phyloP scores from a whole-genome alignment of 1,139 yeast genomes.

The Insectozyma bohioensis region DNA sequence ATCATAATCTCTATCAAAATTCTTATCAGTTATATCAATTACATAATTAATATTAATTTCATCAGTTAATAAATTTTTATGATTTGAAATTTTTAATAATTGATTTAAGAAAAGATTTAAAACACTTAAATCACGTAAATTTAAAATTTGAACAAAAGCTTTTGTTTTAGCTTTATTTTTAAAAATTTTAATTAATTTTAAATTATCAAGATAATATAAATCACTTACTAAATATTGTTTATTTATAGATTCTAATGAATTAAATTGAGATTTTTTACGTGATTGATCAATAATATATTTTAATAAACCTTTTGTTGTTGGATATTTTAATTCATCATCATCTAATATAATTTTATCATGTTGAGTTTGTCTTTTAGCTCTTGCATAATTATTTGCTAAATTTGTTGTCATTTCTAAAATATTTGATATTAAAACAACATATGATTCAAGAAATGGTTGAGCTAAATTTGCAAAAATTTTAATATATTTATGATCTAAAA shows the following conservation, averaged over 20 bases:
- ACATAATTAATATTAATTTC: slow-evolving; percentile 31
- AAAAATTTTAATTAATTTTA: slow-evolving; percentile 36
- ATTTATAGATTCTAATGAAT: slow-evolving; percentile 36
- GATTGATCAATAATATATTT: slow-evolving; percentile 27
- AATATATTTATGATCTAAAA: slow-evolving; percentile 26
- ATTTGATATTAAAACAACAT: slow-evolving; percentile 33
- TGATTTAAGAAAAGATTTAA: slow-evolving; percentile 28
- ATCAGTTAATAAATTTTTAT: slow-evolving; percentile 14
- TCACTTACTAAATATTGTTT: slow-evolving; percentile 46
- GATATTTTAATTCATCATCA: slow-evolving; percentile 21
- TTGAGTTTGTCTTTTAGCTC: slow-evolving; percentile 11
- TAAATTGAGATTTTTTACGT: slow-evolving; percentile 16
- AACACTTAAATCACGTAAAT: slow-evolving; percentile 30
- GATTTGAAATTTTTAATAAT: slow-evolving; percentile 17
- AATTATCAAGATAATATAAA: slow-evolving; percentile 39
- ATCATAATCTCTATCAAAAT: slow-evolving; percentile 21
- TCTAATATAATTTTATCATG: slow-evolving; percentile 13
- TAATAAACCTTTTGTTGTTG: slow-evolving; percentile 41
- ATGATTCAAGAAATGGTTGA: slow-evolving; percentile 42
- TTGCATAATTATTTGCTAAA: slow-evolving; percentile 14
- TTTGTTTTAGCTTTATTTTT: slow-evolving; percentile 45
- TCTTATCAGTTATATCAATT: slow-evolving; percentile 41
- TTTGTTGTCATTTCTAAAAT: slow-evolving; percentile 18
- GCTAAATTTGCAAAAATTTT: slow-evolving; percentile 27
- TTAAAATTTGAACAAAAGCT: slow-evolving; percentile 39